phyloP scores from a whole-genome alignment of 805 yeast genomes.

The Starmerella cellae region DNA sequence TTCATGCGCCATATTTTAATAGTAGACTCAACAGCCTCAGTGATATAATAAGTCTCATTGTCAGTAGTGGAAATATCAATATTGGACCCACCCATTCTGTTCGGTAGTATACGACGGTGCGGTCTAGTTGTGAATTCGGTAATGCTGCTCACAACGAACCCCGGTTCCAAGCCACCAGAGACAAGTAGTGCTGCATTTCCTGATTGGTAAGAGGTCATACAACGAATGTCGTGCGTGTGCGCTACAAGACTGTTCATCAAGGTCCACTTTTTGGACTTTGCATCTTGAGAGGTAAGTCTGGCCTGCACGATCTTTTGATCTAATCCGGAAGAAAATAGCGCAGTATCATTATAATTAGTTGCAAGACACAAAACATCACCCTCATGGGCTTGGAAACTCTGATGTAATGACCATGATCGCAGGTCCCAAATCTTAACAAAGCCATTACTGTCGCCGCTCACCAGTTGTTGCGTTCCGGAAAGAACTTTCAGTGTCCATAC shows the following conservation, averaged over 20 bases:
- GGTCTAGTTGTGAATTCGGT: constrained; percentile 56
- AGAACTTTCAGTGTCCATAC: constrained; percentile 76
- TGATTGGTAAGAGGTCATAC: constrained; percentile 58
- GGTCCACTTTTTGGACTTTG: constrained; percentile 48
- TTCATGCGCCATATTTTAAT: constrained; percentile 76
- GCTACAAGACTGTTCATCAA: constrained; percentile 60
- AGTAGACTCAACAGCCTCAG: constrained; percentile 70
- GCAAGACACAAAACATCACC: constrained; percentile 75
- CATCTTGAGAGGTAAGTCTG: constrained; percentile 32
- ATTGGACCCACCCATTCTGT: background rate
- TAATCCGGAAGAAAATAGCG: constrained; percentile 78
- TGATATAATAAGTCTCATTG: constrained; percentile 33
- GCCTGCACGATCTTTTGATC: constrained; percentile 81
- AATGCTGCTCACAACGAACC: constrained; percentile 43
- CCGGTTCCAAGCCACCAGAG: constrained; percentile 35
- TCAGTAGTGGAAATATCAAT: constrained; percentile 43
- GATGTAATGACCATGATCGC: constrained; percentile 58
- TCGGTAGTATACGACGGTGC: constrained; percentile 30
- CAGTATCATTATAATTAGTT: constrained; percentile 33
- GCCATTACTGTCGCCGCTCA: constrained; percentile 96
- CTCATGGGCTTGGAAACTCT: constrained; percentile 71
- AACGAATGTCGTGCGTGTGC: constrained; percentile 75
- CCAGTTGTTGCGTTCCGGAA: constrained; percentile 52
- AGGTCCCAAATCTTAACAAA: constrained; percentile 86
- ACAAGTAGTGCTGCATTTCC: constrained; percentile 46